phyloP scores from a whole-genome alignment of 345 rosid genomes.

The Moringa oleifera region DNA sequence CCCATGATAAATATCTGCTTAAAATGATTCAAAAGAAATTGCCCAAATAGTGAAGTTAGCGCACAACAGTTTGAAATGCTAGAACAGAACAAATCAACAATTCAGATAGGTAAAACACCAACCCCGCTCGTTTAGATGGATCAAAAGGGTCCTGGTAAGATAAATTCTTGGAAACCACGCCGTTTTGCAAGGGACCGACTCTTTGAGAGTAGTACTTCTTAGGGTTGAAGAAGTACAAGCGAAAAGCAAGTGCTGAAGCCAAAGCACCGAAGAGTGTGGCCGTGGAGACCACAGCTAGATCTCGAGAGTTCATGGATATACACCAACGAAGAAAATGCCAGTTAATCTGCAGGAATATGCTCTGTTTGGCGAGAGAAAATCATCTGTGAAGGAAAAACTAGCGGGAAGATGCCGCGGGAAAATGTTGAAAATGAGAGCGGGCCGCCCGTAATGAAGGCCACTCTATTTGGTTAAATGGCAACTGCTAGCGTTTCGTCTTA shows the following conservation, averaged over 20 bases:
- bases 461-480: too few species aligned
- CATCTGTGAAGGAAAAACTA: constrained; percentile 6
- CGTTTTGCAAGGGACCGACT: constrained; percentile 24
- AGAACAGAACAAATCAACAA: neutral
- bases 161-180: constrained; percentile 27
- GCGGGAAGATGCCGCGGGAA: constrained; percentile 26
- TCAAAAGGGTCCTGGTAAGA: constrained; percentile 54
- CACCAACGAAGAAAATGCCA: constrained; percentile 1
- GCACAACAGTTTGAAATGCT: neutral
- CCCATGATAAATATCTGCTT: constrained; percentile 92
- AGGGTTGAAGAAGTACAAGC: constrained; percentile 42
- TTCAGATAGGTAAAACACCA: constrained; percentile 10
- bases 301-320: constrained; percentile 55
- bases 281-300: constrained; percentile 47
- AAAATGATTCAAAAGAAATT: neutral
- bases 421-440: neutral
- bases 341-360: constrained; percentile 6
- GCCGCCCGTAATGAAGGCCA: constrained; percentile 9
- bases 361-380: neutral
- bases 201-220: constrained; percentile 23
- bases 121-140: constrained; percentile 80
- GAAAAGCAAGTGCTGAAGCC: constrained; percentile 53
- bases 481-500: too few species aligned
- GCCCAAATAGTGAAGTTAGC: neutral
- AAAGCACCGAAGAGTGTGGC: constrained; percentile 65